These are phyloP conservation scores for Aspergillus versicolor DNA, from an alignment of 2,329 filamentous ascomycete species.

Conservation along the genomic window DNA sequence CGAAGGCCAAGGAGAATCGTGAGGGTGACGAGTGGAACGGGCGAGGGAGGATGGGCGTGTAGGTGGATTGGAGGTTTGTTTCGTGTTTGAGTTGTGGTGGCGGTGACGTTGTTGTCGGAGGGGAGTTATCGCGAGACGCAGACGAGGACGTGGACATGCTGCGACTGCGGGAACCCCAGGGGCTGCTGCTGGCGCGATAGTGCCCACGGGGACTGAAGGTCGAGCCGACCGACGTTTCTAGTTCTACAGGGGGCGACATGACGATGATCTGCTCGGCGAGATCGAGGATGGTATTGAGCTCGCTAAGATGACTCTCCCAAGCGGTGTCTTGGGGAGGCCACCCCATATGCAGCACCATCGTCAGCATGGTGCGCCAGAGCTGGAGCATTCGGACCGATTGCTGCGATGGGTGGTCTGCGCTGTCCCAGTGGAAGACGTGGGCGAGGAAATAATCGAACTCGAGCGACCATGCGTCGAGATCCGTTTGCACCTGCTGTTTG, in stretches of 20 bases:
- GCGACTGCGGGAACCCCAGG: neutral
- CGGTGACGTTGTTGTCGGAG: neutral
- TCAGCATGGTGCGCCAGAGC: constrained; percentile 15
- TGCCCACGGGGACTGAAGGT: too few relatives aligned
- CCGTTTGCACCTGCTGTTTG: constrained; percentile 6
- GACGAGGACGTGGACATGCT: neutral
- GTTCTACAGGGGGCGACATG: neutral
- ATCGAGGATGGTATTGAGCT: constrained; percentile 8
- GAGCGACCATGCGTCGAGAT: constrained; percentile 12
- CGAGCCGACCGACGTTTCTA: too few relatives aligned
- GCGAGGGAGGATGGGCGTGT: constrained; percentile 5
- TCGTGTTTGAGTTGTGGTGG: neutral
- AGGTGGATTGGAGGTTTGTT: neutral
- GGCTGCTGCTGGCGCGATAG: too few relatives aligned
- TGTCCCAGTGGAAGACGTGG: neutral
- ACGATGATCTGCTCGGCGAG: constrained; percentile 13
- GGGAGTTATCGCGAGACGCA: neutral
- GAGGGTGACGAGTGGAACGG: constrained; percentile 10
- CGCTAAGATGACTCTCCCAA: constrained; percentile 13
- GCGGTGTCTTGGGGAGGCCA: constrained; percentile 9
- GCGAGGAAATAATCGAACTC: constrained; percentile 17
- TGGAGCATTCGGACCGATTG: constrained; percentile 10
- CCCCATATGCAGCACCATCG: constrained; percentile 12
- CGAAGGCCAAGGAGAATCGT: constrained; percentile 61
- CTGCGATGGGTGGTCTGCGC: neutral